Evolutionary conservation across 306 rosid species (phyloP).

Genomic region (Carpinus viminea): DNA sequence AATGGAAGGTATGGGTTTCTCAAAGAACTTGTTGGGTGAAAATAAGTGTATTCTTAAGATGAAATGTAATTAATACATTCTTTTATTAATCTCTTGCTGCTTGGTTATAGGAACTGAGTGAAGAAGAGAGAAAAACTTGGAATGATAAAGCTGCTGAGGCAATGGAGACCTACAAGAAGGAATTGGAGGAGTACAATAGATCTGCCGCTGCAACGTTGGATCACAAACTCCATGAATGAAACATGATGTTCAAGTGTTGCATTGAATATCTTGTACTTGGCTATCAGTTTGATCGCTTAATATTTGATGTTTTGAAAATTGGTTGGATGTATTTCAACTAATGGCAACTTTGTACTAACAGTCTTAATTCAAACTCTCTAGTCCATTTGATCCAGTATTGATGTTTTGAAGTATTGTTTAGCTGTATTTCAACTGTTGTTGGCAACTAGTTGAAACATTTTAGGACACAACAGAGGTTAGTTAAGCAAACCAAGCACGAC

Average conservation of each 20-base stretch:
- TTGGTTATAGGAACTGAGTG: conserved; percentile 62
- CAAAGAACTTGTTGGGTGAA: background rate
- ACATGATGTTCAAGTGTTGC: conserved; percentile 41
- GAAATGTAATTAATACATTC: background rate
- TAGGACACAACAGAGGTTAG: too few species aligned
- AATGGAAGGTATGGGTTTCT: conserved; percentile 64
- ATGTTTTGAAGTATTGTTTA: too few species aligned
- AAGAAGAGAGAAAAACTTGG: conserved; percentile 66
- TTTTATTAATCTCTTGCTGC: too few species aligned
- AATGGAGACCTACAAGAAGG: conserved; percentile 83
- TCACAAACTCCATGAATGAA: conserved; percentile 5
- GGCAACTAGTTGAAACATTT: too few species aligned
- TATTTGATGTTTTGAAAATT: too few species aligned
- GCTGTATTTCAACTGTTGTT: too few species aligned
- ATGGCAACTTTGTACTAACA: background rate
- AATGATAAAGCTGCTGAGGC: conserved; percentile 74
- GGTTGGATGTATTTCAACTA: background rate
- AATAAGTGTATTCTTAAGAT: background rate
- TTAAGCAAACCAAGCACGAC: too few species aligned
- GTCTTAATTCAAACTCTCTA: background rate
- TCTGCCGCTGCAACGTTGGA: conserved; percentile 35
- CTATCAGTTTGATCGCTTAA: conserved; percentile 12
- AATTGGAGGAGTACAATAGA: conserved; percentile 69
- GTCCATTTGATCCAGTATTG: background rate
- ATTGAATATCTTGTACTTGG: conserved; percentile 34